Evolutionary conservation across 2,329 filamentous ascomycete genomes (phyloP), one percentile per base, ranked within the genome.

Genomic region (Botrytis aclada): DNA sequence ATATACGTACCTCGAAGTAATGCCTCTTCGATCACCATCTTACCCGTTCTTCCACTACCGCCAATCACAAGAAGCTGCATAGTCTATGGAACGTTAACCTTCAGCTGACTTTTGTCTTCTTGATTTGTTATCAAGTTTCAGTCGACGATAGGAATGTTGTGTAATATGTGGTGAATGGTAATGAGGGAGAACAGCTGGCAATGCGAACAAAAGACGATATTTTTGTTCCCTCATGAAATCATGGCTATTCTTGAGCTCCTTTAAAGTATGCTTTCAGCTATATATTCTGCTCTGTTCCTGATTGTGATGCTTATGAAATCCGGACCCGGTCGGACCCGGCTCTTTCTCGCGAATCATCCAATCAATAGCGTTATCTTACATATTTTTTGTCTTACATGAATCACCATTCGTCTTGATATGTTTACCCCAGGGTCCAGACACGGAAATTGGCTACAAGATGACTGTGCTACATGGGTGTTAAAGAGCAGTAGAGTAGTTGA

Each of bases 11-110:
- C 67, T 51, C 73, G 73, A 45, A 66, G 69, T 37, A 77, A 69
- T 51, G 83, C 82, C 58, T 83, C 81, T 34, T 82, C 74, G 65
- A 85, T 80, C 71, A 84, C 80, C 58, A 85, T 80, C 69, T 81
- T 78, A 76, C 85, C 85, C 70, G 84, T 86, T 66, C 83, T 84
- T 72, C 86, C 85, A 66, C 80, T 84, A 71, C 82, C 85, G 47
- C 85, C 85, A 56, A 86, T 79, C 56, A 74, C 39, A 73, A 87
- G 82, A 75, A 86, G 58, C 58, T 70, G 76, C 75, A 78, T 78
- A 43, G 60, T 75, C 29, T 56, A 25, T 32, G 65, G 22, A 69
- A 41, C 47, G 10, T n/a, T 69, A 41, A 32, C 20, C 18, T 43
- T 41, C 34, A 43, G 47, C 65, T 54, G 22, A 66, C 34, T 56